These are phyloP conservation scores for Penicillium verhagenii DNA, from an alignment of 495 filamentous ascomycete genomes.

Conservation along the genomic window DNA sequence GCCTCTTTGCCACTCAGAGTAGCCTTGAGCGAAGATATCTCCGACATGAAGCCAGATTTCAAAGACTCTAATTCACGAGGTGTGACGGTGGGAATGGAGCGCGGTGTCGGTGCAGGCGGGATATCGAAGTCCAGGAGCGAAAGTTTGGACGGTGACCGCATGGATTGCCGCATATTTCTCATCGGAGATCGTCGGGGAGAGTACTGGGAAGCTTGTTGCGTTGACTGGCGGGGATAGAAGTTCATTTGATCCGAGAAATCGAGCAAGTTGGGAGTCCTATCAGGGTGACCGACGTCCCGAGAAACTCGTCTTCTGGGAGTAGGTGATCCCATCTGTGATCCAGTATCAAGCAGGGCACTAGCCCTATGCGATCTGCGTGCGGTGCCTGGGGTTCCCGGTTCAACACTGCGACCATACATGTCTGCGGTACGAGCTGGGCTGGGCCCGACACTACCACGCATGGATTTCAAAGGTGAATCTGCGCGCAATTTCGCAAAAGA, in stretches of 20 bases:
- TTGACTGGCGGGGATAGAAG: constrained; percentile 43
- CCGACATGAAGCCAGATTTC: constrained; percentile 83
- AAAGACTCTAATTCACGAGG: constrained; percentile 88
- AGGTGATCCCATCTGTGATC: constrained; percentile 50
- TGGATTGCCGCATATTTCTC: constrained; percentile 32
- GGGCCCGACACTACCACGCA: constrained; percentile 33
- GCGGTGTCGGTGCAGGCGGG: constrained; percentile 82
- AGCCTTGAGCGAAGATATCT: constrained; percentile 87
- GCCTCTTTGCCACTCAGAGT: constrained; percentile 88
- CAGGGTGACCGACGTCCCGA: constrained; percentile 46
- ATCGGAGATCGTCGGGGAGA: constrained; percentile 45
- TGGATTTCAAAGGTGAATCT: constrained; percentile 52
- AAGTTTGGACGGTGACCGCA: constrained; percentile 37
- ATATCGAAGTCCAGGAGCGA: constrained; percentile 89
- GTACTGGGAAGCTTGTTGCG: constrained; percentile 36
- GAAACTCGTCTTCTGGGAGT: constrained; percentile 61
- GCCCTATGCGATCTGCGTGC: constrained; percentile 30
- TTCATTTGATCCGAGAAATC: constrained; percentile 85
- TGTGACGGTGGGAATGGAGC: constrained; percentile 86
- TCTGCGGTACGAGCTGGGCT: constrained; percentile 20
- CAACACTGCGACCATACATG: constrained; percentile 18
- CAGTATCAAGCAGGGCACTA: constrained; percentile 32
- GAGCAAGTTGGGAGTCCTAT: constrained; percentile 57
- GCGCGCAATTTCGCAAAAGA: constrained; percentile 69
- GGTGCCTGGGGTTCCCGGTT: constrained; percentile 38